Conservation (phyloP, 1,139 yeast species). For the Yamadazyma jaroonii region DNA sequence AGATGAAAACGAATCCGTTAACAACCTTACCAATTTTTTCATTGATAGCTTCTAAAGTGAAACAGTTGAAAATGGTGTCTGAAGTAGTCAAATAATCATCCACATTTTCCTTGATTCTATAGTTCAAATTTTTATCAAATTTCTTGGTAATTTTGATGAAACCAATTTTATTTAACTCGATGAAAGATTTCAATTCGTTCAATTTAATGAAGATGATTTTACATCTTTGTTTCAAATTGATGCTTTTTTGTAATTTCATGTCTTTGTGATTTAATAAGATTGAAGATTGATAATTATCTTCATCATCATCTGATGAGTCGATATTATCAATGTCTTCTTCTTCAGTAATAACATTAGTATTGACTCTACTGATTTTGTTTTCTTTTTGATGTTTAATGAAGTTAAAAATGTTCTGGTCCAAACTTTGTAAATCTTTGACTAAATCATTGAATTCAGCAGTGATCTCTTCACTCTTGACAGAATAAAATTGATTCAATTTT, state of each 20-base stretch:
- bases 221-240: conserved; percentile 67
- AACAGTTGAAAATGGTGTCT: conserved; percentile 43
- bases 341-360: conserved; percentile 16
- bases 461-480: conserved; percentile 46
- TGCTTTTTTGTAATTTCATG: conserved; percentile 50
- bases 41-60: conserved; percentile 44
- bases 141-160: conserved; percentile 86
- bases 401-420: conserved; percentile 27
- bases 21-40: conserved; percentile 46
- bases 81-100: conserved; percentile 43
- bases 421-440: conserved; percentile 34
- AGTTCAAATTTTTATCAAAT: conserved; percentile 78
- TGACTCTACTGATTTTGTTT: conserved; percentile 20
- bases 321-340: conserved; percentile 31
- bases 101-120: conserved; percentile 54
- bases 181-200: conserved; percentile 79
- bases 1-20: conserved; percentile 43
- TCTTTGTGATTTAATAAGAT: conserved; percentile 47
- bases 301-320: conserved; percentile 33
- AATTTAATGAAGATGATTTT: conserved; percentile 67
- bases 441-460: conserved; percentile 44
- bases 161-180: conserved; percentile 83
- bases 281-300: conserved; percentile 39
- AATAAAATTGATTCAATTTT: conserved; percentile 57
- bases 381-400: conserved; percentile 20